Conservation (phyloP, 805 yeast genomes). For the Suhomyces pyralidae region DNA sequence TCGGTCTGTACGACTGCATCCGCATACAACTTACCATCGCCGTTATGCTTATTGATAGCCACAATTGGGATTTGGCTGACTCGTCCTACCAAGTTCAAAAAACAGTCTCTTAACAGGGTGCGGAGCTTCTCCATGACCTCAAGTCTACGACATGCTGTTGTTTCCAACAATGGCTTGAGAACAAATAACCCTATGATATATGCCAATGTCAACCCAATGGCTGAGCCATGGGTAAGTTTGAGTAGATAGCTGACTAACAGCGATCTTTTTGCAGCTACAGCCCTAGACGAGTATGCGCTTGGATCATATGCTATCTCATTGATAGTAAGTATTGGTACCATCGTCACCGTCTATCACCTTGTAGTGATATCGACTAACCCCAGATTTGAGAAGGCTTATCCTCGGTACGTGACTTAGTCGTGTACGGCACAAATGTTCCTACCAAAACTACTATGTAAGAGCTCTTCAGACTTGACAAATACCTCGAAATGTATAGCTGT, state of each 20-base stretch:
- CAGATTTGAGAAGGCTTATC: not conserved
- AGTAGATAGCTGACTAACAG: slow-evolving; percentile 25
- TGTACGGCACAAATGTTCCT: not conserved
- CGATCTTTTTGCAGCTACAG: slow-evolving; percentile 16
- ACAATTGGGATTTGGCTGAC: slow-evolving; percentile 41
- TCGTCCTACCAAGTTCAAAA: slow-evolving; percentile 29
- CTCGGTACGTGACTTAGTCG: slow-evolving; percentile 1
- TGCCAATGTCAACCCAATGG: slow-evolving; percentile 23
- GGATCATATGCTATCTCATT: slow-evolving; percentile 40
- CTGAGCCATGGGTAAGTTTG: slow-evolving; percentile 34
- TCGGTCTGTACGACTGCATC: slow-evolving; percentile 41
- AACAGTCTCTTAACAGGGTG: slow-evolving; percentile 32
- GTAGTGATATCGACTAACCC: not conserved
- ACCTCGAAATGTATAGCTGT: too few relatives aligned
- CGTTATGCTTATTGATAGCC: slow-evolving; percentile 26
- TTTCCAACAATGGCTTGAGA: slow-evolving; percentile 34
- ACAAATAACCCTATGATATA: slow-evolving; percentile 33
- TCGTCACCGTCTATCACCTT: slow-evolving; percentile 11
- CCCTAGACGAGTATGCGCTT: slow-evolving; percentile 15
- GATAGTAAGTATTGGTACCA: slow-evolving; percentile 37
- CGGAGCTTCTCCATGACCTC: slow-evolving; percentile 35
- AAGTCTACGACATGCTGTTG: slow-evolving; percentile 24
- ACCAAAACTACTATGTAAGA: not conserved
- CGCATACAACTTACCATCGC: slow-evolving; percentile 29
- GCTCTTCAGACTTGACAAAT: not conserved